Base-by-base conservation (phyloP, 176 grass and related monocot genomes). In the Bolboschoenus planiculmis region DNA sequence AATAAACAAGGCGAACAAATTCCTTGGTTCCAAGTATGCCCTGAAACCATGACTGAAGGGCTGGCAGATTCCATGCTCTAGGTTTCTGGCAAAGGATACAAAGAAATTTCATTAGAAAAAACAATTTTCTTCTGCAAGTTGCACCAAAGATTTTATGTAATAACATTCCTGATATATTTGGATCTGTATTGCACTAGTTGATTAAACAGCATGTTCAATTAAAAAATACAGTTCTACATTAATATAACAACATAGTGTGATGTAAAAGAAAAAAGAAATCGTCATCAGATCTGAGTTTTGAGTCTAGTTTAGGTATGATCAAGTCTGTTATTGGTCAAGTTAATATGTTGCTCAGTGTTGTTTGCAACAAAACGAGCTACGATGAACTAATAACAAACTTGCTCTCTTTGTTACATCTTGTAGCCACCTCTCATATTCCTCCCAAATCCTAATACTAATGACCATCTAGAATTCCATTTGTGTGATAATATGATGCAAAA, bases 1-100 rank as follows among this genome's bases (percentile, higher is more conserved):
- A 96, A 82, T 93, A 99, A 81, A 99, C 87, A 83, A 99, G 86
- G 59, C 87, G 93, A 85, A 99, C 55, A 70, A 99, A 95, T 87
- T 99, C 97, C 86, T 99, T 95, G 14, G 89, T 90, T 84, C 88
- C 87, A 79, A 94, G 83, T 62, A 96, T 77, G 84, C 26, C 85
- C 59, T 99, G 87, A 85, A 78, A 88, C 92, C 92, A 99, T 36
- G 62, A 20, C 82, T 91, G 93, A 85, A 93, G 71, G 9, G 70
- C 88, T 53, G 85, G 82, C 63, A 86, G 54, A 67, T 89, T 93
- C 83, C 96, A 94, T 64, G 85, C 89, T 78, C 96, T 88, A 72
- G 96, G 91, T 90, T 90, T 83, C 97, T 99, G 87, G 85, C 34
- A 85, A 50, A 78, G 80, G 46, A 56, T 27, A 64, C 10, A 29